Evolutionary conservation across 2,329 filamentous ascomycete genomes (phyloP).

Genomic region (Claviceps purpurea): DNA sequence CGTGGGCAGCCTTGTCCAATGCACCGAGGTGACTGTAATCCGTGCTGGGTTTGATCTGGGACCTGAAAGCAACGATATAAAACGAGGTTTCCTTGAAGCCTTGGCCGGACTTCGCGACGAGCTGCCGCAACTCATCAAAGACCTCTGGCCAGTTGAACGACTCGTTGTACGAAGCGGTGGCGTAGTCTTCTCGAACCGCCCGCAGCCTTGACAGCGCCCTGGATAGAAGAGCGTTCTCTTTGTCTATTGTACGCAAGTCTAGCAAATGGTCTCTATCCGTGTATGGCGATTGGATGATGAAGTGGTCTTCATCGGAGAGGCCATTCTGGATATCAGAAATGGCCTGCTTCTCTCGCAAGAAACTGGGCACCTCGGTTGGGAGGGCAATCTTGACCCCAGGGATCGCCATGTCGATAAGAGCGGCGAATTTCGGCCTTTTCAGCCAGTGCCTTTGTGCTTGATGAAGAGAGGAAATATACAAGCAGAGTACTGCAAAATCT

Average conservation of each 20-base stretch:
- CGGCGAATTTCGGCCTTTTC: neutral
- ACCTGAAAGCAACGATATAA: conserved; percentile 78
- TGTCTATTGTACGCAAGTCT: conserved; percentile 52
- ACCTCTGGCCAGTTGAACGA: conserved; percentile 67
- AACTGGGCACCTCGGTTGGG: conserved; percentile 12
- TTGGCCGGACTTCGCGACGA: conserved; percentile 31
- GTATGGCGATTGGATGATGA: conserved; percentile 63
- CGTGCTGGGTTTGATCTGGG: conserved; percentile 52
- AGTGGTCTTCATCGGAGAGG: conserved; percentile 11
- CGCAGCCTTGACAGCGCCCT: conserved; percentile 53
- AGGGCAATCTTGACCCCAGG: conserved; percentile 13
- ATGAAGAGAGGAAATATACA: neutral
- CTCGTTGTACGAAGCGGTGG: conserved; percentile 56
- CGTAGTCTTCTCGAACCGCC: conserved; percentile 56
- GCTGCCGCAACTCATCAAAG: conserved; percentile 40
- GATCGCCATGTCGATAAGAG: conserved; percentile 14
- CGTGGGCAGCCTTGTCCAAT: conserved; percentile 67
- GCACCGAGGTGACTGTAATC: conserved; percentile 54
- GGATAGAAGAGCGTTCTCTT: conserved; percentile 55
- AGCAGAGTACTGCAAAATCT: neutral
- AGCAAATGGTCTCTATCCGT: conserved; percentile 56
- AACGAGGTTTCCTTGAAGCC: conserved; percentile 52
- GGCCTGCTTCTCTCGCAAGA: conserved; percentile 13
- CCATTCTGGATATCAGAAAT: conserved; percentile 15
- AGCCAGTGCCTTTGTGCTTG: neutral